These are phyloP conservation scores for Boletus vinaceobasis DNA, from an alignment of 768 basidiomycete genomes.

Conservation along the genomic window DNA sequence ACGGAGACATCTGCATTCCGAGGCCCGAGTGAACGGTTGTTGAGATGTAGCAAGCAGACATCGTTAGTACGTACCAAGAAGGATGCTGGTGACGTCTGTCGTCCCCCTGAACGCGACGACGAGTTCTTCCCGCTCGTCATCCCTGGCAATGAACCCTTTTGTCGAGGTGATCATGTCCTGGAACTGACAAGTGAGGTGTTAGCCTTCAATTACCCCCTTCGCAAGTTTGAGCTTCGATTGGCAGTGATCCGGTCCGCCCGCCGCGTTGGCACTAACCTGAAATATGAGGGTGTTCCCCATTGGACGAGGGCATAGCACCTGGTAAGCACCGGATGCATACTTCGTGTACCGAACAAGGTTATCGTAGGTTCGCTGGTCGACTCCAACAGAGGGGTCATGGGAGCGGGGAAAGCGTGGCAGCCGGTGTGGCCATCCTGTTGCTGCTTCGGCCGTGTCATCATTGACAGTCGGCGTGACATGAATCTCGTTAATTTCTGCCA, in stretches of 20 bases:
- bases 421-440: conserved; percentile 5
- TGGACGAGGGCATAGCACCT: conserved; percentile 44
- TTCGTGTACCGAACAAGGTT: conserved; percentile 45
- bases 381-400: conserved; percentile 24
- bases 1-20: conserved; percentile 18
- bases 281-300: conserved; percentile 43
- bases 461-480: not conserved
- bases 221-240: not conserved
- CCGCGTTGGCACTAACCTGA: conserved; percentile 31
- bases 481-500: conserved; percentile 1
- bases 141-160: conserved; percentile 45
- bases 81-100: conserved; percentile 21
- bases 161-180: conserved; percentile 35
- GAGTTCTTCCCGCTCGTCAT: conserved; percentile 40
- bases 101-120: conserved; percentile 42
- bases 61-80: conserved; percentile 12
- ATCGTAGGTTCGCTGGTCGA: conserved; percentile 37
- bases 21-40: not conserved
- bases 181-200: conserved; percentile 29
- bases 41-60: not conserved
- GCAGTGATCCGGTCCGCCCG: not conserved
- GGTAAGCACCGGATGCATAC: conserved; percentile 51
- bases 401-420: conserved; percentile 24
- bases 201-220: not conserved
- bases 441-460: conserved; percentile 2